These are phyloP conservation scores for Hymenoscyphus albidus DNA, from an alignment of 2,329 filamentous ascomycete species.

Conservation along the genomic window DNA sequence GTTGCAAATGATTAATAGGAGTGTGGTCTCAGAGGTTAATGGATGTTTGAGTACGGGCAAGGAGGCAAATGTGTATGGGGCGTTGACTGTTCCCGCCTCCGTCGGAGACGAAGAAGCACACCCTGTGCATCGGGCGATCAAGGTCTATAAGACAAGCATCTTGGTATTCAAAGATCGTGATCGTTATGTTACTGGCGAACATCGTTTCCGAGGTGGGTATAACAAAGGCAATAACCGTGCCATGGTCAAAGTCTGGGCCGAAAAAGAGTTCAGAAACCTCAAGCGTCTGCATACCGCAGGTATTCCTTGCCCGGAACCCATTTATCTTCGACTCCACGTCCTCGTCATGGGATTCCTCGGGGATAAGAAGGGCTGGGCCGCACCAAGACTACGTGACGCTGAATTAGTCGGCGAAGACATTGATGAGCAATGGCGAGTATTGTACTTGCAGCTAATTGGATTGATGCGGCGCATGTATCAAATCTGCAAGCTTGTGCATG, in stretches of 20 bases:
- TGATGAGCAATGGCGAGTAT: slow-evolving; percentile 66
- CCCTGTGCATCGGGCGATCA: slow-evolving; percentile 78
- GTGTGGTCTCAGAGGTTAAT: slow-evolving; percentile 85
- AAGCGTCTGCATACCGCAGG: slow-evolving; percentile 77
- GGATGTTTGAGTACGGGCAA: slow-evolving; percentile 96
- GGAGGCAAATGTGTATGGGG: slow-evolving; percentile 97
- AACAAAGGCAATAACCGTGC: slow-evolving; percentile 93
- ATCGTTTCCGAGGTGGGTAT: slow-evolving; percentile 83
- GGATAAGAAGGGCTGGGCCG: slow-evolving; percentile 79
- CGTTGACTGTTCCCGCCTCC: slow-evolving; percentile 58
- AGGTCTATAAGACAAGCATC: slow-evolving; percentile 98
- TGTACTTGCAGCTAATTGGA: slow-evolving; percentile 80
- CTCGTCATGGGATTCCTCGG: slow-evolving; percentile 93
- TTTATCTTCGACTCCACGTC: slow-evolving; percentile 88
- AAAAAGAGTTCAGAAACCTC: slow-evolving; percentile 96
- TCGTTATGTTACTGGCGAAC: slow-evolving; percentile 92
- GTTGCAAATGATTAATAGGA: slow-evolving; percentile 91
- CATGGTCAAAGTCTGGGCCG: slow-evolving; percentile 98
- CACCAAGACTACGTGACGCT: slow-evolving; percentile 86
- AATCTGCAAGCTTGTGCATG: slow-evolving; percentile 85
- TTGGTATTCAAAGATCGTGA: slow-evolving; percentile 97
- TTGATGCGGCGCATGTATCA: slow-evolving; percentile 95
- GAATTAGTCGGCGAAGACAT: slow-evolving; percentile 64
- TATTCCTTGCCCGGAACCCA: slow-evolving; percentile 85
- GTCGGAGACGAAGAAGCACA: slow-evolving; percentile 47